Percentiles rank a stretch among this genome's conserved stretches.
Evolutionary conservation across 2,329 filamentous ascomycete species (phyloP).

Genomic region (Penicillium sp.): DNA sequence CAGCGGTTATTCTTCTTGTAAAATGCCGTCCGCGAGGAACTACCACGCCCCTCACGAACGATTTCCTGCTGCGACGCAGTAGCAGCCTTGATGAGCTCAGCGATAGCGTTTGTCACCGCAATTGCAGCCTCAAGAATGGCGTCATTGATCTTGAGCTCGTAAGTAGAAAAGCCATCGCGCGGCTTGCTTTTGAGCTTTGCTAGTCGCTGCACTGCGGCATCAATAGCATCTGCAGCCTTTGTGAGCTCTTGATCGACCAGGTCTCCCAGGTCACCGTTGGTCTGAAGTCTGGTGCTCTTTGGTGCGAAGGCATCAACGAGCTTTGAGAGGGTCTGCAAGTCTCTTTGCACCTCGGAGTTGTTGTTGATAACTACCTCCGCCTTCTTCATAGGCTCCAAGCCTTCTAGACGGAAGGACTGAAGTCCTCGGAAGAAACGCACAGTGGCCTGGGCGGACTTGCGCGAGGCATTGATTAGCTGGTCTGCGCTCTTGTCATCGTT

Average conservation of each 20-base stretch:
- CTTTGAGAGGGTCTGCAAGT: constrained; percentile 91
- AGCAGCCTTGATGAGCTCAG: constrained; percentile 91
- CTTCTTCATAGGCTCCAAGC: constrained; percentile 87
- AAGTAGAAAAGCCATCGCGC: constrained; percentile 92
- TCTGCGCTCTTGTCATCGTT: constrained; percentile 96
- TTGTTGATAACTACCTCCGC: constrained; percentile 97
- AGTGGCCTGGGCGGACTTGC: constrained; percentile 82
- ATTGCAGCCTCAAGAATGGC: constrained; percentile 91
- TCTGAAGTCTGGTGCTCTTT: constrained; percentile 78
- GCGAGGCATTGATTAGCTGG: constrained; percentile 78
- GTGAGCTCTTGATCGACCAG: constrained; percentile 89
- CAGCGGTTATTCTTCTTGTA: constrained; percentile 99
- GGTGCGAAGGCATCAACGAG: constrained; percentile 90
- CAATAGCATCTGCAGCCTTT: constrained; percentile 94
- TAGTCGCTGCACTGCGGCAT: constrained; percentile 85
- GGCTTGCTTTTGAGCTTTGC: constrained; percentile 95
- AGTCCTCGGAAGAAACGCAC: constrained; percentile 95
- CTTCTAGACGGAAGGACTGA: constrained; percentile 91
- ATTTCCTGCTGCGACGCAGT: constrained; percentile 95
- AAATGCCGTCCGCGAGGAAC: constrained; percentile 86
- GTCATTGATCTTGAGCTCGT: constrained; percentile 95
- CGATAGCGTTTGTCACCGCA: constrained; percentile 92
- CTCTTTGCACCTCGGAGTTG: constrained; percentile 94
- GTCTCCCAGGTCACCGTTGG: constrained; percentile 85
- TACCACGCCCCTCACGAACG: constrained; percentile 87